These are phyloP conservation scores for Flaveria floridana DNA, from an alignment of 140 eudicot species.

Conservation along the genomic window DNA sequence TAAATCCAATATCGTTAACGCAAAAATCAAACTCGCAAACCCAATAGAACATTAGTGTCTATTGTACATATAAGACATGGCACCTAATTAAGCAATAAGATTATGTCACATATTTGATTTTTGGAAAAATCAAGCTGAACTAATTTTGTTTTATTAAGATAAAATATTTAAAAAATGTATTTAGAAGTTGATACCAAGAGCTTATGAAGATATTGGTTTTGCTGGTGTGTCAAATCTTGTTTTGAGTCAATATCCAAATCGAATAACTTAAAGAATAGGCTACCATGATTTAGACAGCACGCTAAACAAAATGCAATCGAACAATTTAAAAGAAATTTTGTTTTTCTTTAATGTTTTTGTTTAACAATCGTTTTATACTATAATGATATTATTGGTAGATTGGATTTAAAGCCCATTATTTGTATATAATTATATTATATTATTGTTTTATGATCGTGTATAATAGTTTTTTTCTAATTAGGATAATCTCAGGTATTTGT, in stretches of 20 bases:
- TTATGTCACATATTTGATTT: background rate
- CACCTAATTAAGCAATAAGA: too few species aligned
- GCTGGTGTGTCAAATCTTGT: background rate
- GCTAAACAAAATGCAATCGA: background rate
- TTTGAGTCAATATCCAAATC: background rate
- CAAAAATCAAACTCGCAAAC: too few species aligned
- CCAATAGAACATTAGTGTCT: too few species aligned
- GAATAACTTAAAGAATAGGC: background rate
- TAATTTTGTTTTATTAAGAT: too few species aligned
- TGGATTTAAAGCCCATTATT: background rate
- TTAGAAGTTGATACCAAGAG: background rate
- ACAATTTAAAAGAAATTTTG: background rate
- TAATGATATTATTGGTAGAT: too few species aligned
- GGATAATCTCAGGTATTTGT: background rate
- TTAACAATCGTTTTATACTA: too few species aligned
- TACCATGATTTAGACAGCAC: background rate
- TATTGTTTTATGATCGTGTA: background rate
- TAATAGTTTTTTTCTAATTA: too few species aligned
- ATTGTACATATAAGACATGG: too few species aligned
- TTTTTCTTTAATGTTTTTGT: too few species aligned
- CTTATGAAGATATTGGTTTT: background rate
- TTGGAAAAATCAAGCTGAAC: background rate
- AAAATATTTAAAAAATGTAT: too few species aligned
- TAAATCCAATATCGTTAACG: too few species aligned
- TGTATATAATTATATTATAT: too few species aligned